These are phyloP conservation scores for Candida pini DNA, from an alignment of 805 yeast genomes.

Conservation along the genomic window DNA sequence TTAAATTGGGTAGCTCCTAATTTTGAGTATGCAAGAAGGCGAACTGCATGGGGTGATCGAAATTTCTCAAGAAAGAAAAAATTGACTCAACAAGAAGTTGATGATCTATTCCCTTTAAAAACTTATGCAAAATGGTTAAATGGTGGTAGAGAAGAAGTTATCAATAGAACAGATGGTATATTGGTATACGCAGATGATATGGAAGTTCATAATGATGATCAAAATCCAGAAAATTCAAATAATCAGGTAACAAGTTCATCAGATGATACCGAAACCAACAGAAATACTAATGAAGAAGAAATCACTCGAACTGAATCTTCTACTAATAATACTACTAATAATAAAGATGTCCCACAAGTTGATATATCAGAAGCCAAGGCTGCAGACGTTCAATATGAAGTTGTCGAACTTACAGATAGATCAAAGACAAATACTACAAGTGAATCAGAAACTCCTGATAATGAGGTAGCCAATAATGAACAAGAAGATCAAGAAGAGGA, in stretches of 20 bases:
- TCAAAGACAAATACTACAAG: not conserved
- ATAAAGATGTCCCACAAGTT: constrained; percentile 2
- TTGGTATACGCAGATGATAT: constrained; percentile 33
- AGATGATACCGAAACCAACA: constrained; percentile 1
- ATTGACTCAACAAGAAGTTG: constrained; percentile 52
- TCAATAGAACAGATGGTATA: constrained; percentile 34
- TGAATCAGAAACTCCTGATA: constrained; percentile 5
- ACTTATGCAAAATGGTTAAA: constrained; percentile 56
- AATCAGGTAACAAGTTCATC: not conserved
- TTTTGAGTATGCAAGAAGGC: constrained; percentile 6
- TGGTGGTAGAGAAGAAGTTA: constrained; percentile 53
- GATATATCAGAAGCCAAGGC: not conserved
- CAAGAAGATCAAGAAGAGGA: not conserved
- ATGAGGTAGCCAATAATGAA: not conserved
- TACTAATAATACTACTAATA: not conserved
- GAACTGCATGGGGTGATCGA: constrained; percentile 29
- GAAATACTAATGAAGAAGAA: not conserved
- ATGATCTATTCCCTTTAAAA: constrained; percentile 51
- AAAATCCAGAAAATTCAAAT: constrained; percentile 1
- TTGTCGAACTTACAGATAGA: constrained; percentile 1
- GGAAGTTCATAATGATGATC: constrained; percentile 25
- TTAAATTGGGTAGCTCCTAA: constrained; percentile 4
- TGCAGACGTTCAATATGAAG: constrained; percentile 7
- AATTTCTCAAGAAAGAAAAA: constrained; percentile 39
- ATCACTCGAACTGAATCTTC: not conserved